A percentile compares a stretch with the other conserved stretches of the same genome.
Conservation (phyloP, 139 green algal genomes). For the Tetraselmis striata region DNA sequence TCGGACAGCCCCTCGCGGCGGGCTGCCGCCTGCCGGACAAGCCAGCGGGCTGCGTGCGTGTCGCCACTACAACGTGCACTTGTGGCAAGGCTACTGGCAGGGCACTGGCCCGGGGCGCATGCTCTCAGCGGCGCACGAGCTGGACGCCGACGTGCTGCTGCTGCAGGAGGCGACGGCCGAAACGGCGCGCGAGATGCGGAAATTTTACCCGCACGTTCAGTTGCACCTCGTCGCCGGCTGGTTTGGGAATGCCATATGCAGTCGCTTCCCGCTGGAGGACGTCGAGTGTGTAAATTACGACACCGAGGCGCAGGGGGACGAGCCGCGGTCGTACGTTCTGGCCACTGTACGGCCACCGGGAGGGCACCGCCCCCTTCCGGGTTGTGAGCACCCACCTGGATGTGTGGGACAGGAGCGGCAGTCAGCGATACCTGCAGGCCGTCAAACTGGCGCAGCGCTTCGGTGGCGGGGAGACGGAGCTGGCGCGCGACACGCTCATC, state of each 20-base stretch:
- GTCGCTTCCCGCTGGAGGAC: not conserved
- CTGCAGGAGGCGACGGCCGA: not conserved
- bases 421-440: not conserved
- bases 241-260: not conserved
- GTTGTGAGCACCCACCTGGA: not conserved
- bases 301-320: not conserved
- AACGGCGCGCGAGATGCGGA: not conserved
- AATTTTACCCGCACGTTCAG: not conserved
- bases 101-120: not conserved
- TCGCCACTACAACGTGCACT: not conserved
- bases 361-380: not conserved
- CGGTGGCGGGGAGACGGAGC: not conserved
- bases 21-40: not conserved
- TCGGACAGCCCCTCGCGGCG: not conserved
- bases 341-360: not conserved
- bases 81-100: not conserved
- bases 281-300: not conserved
- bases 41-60: not conserved
- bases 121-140: not conserved
- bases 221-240: not conserved
- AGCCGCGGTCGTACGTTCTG: not conserved
- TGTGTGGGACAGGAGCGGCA: not conserved
- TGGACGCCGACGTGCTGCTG: not conserved
- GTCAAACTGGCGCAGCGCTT: not conserved
- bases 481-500: not conserved